Evolutionary conservation across 2,329 filamentous ascomycete genomes (phyloP).

Genomic region (Ceratocystis colombiana): DNA sequence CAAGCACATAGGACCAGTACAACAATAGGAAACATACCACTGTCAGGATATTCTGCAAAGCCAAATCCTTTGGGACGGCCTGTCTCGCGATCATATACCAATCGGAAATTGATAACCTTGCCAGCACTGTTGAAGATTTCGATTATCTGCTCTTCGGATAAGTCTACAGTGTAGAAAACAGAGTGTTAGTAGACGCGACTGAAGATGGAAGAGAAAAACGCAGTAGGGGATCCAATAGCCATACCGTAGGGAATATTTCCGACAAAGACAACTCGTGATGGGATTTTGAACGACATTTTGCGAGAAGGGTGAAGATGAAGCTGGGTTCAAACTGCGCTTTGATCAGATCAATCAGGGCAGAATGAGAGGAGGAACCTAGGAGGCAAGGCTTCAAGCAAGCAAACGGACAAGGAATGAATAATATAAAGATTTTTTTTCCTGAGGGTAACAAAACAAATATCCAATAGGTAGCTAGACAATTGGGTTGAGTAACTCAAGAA

Average conservation of each 20-base stretch:
- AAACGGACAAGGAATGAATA: background rate
- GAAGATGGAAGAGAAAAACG: background rate
- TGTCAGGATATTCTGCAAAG: constrained; percentile 90
- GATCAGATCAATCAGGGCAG: constrained; percentile 10
- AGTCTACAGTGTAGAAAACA: constrained; percentile 45
- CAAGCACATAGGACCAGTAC: too few relatives aligned
- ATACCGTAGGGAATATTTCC: constrained; percentile 76
- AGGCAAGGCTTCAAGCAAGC: background rate
- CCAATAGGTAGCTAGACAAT: background rate
- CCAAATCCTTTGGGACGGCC: constrained; percentile 93
- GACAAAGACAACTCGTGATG: constrained; percentile 71
- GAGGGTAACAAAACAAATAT: background rate
- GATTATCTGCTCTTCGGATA: constrained; percentile 91
- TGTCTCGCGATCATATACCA: constrained; percentile 93
- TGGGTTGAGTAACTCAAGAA: background rate
- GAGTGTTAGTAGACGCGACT: background rate
- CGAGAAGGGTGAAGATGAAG: background rate
- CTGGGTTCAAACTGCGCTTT: constrained; percentile 26
- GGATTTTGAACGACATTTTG: constrained; percentile 62
- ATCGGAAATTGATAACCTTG: constrained; percentile 75
- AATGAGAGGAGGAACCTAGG: background rate
- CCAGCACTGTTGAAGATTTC: constrained; percentile 88
- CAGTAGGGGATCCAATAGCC: constrained; percentile 22
- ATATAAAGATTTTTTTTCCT: background rate
- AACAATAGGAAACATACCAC: constrained; percentile 44